These are phyloP conservation scores for Penicillium sclerotiorum DNA, from an alignment of 2,329 filamentous ascomycete species.

Conservation along the genomic window DNA sequence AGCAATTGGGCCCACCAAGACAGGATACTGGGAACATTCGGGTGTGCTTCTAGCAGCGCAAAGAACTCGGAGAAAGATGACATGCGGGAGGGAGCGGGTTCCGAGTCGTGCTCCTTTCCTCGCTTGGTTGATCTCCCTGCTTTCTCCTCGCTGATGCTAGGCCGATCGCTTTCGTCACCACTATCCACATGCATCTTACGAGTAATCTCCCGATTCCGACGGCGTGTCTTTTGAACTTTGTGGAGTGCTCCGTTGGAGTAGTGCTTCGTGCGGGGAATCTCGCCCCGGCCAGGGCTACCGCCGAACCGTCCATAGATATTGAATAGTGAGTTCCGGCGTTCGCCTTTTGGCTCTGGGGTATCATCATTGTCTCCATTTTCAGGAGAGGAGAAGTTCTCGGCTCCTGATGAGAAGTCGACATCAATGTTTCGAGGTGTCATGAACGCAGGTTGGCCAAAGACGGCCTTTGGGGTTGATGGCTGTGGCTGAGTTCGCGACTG, in stretches of 20 bases:
- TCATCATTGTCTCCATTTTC: constrained; percentile 52
- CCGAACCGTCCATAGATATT: constrained; percentile 47
- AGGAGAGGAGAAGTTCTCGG: constrained; percentile 50
- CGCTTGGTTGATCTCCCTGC: constrained; percentile 30
- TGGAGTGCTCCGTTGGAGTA: constrained; percentile 49
- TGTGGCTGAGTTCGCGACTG: constrained; percentile 34
- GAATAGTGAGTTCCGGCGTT: constrained; percentile 44
- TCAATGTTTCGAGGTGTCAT: constrained; percentile 54
- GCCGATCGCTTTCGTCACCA: constrained; percentile 47
- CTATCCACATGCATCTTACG: constrained; percentile 43
- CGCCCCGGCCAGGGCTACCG: constrained; percentile 64
- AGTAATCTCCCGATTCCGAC: constrained; percentile 51
- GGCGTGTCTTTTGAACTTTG: constrained; percentile 53
- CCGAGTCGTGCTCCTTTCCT: constrained; percentile 18
- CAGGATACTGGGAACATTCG: constrained; percentile 65
- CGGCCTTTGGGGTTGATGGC: constrained; percentile 34
- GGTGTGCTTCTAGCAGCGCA: constrained; percentile 65
- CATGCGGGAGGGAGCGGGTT: constrained; percentile 31
- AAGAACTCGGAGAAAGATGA: constrained; percentile 57
- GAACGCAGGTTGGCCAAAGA: constrained; percentile 48
- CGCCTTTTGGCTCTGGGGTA: constrained; percentile 46
- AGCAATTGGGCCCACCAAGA: constrained; percentile 67
- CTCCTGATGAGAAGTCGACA: constrained; percentile 51
- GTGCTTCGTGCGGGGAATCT: constrained; percentile 58
- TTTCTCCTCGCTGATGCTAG: constrained; percentile 40